Conservation (phyloP, 768 basidiomycete species). For the Rhodotorula paludigena region DNA sequence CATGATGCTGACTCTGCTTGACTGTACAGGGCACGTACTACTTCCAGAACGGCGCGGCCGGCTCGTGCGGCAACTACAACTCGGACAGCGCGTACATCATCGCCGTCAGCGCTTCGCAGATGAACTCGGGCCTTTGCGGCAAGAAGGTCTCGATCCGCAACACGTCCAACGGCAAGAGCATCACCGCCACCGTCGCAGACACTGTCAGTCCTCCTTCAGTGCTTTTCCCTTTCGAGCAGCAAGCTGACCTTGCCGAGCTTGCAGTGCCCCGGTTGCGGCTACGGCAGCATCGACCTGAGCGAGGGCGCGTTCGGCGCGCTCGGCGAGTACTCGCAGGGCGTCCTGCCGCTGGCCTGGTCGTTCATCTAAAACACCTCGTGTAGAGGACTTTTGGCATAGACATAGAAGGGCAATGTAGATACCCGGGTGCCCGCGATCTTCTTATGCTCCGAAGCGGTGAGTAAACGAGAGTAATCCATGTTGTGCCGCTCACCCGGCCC, state of each 20-base stretch:
- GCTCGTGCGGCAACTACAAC: slow-evolving; percentile 23
- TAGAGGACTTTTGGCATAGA: background rate
- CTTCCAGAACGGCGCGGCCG: slow-evolving; percentile 14
- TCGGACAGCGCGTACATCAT: slow-evolving; percentile 16
- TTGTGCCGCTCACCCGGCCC: no score
- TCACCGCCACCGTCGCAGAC: slow-evolving; percentile 35
- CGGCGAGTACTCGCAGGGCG: background rate
- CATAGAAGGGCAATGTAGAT: background rate
- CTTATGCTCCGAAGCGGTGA: background rate
- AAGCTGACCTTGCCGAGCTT: background rate
- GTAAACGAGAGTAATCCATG: no score
- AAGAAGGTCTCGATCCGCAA: slow-evolving; percentile 28
- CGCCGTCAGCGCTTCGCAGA: slow-evolving; percentile 10
- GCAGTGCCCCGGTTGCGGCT: background rate
- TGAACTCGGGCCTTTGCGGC: slow-evolving; percentile 35
- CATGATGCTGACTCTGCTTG: no score
- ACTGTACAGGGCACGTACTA: slow-evolving; percentile 25
- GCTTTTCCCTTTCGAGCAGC: background rate
- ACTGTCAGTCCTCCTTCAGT: slow-evolving; percentile 5
- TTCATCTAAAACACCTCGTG: background rate
- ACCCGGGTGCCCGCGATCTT: background rate
- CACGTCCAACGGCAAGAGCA: slow-evolving; percentile 29
- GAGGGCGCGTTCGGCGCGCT: background rate
- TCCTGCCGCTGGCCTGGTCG: background rate
- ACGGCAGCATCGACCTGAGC: background rate